Conservation (phyloP, 495 filamentous ascomycete genomes). For the Baudoinia panamericana region DNA sequence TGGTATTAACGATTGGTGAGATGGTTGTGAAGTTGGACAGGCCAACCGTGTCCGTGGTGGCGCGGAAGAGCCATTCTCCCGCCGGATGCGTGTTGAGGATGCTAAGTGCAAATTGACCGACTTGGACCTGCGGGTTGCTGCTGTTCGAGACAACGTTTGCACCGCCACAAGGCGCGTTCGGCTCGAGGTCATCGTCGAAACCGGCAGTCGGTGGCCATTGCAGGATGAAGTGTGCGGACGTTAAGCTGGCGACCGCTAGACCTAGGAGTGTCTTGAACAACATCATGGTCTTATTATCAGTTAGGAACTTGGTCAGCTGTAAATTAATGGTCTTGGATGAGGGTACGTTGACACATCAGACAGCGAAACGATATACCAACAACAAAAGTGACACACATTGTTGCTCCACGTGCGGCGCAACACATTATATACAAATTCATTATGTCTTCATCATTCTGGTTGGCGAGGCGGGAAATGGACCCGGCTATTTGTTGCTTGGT, state of each 20-base stretch:
- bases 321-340: too few species aligned
- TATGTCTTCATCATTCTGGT: too few species aligned
- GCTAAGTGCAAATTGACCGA: constrained; percentile 7
- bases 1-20: constrained; percentile 4
- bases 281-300: too few species aligned
- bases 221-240: constrained; percentile 49
- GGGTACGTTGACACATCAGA: too few species aligned
- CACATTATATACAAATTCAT: too few species aligned
- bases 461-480: too few species aligned
- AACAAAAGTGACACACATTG: too few species aligned
- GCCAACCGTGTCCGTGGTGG: constrained; percentile 4
- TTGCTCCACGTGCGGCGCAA: too few species aligned
- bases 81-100: constrained; percentile 3
- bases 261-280: constrained; percentile 20
- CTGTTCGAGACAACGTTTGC: neutral
- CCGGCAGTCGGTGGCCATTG: constrained; percentile 43
- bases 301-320: too few species aligned
- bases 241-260: constrained; percentile 27
- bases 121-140: constrained; percentile 7
- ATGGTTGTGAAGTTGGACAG: constrained; percentile 13
- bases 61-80: constrained; percentile 6
- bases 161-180: constrained; percentile 46
- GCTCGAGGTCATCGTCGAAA: constrained; percentile 37
- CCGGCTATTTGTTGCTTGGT: too few species aligned
- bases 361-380: too few species aligned